phyloP scores from a whole-genome alignment of 2,329 filamentous ascomycete species.

The Trichoderma polysporum region DNA sequence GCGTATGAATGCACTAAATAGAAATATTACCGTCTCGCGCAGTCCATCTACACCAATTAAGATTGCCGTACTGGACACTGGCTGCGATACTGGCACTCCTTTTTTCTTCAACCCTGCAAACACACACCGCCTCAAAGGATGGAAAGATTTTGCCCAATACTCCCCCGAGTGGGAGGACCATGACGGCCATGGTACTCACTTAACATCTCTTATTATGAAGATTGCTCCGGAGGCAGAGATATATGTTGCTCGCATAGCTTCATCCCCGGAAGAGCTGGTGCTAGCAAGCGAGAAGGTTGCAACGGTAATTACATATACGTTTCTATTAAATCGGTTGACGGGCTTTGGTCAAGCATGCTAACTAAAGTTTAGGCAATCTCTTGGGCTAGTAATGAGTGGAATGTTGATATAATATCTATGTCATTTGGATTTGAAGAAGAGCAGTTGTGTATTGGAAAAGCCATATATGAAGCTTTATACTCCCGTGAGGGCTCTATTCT shows the following conservation, averaged over 20 bases:
- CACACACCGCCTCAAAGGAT: background rate
- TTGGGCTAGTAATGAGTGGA: background rate
- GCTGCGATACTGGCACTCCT: background rate
- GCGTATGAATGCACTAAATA: no score
- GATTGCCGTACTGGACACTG: background rate
- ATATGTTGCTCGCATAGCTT: background rate
- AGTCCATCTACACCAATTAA: no score
- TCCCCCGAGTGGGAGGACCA: background rate
- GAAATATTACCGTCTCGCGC: no score
- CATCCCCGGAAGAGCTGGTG: no score
- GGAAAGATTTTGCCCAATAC: background rate
- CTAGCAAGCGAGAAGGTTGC: no score
- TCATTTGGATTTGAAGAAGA: background rate
- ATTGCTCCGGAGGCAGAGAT: background rate
- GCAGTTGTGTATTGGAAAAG: background rate
- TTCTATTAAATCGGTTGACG: no score
- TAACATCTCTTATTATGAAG: background rate
- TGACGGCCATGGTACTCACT: background rate
- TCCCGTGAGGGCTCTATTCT: background rate
- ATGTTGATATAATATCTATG: background rate
- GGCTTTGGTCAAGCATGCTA: no score
- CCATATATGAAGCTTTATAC: background rate
- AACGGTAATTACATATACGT: no score
- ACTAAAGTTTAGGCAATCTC: background rate
- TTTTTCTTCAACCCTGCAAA: background rate